Conservation (phyloP, 352 stramenopile species). For the Phytophthora boehmeriae region DNA sequence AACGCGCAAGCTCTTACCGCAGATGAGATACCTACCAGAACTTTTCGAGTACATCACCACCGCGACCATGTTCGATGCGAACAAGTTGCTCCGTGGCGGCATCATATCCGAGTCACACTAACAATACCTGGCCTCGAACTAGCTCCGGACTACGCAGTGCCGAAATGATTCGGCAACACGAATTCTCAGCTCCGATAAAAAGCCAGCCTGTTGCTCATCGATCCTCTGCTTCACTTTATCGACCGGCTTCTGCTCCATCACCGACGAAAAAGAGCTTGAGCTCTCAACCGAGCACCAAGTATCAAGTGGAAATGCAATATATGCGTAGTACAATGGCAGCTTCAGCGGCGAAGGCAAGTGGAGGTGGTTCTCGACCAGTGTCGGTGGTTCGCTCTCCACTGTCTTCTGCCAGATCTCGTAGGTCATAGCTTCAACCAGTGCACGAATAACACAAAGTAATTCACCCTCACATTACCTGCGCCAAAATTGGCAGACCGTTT, state of each 20-base stretch:
- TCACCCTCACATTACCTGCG: neutral
- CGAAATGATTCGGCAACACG: constrained; percentile 46
- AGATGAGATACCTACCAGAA: neutral
- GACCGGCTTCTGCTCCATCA: constrained; percentile 22
- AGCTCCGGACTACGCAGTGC: constrained; percentile 39
- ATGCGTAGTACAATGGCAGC: constrained; percentile 41
- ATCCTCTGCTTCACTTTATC: constrained; percentile 13
- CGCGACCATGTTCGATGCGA: constrained; percentile 1
- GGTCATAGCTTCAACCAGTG: neutral
- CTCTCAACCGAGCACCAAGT: constrained; percentile 24
- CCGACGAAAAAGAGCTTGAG: constrained; percentile 23
- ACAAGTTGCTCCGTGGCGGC: constrained; percentile 9
- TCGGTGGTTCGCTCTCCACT: constrained; percentile 11
- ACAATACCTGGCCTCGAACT: constrained; percentile 12
- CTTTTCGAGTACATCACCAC: neutral
- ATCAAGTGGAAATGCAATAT: constrained; percentile 61
- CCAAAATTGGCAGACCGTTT: constrained; percentile 29
- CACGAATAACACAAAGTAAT: too few relatives aligned
- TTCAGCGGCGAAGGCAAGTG: constrained; percentile 14
- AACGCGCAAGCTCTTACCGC: neutral
- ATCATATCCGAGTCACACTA: constrained; percentile 8
- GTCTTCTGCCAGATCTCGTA: constrained; percentile 13
- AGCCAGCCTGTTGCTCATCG: constrained; percentile 4
- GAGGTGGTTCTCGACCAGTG: constrained; percentile 2
- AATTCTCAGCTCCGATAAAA: constrained; percentile 13